These are phyloP conservation scores for Fraxinus pennsylvanica DNA, from an alignment of 257 asterid species.

Conservation along the genomic window DNA sequence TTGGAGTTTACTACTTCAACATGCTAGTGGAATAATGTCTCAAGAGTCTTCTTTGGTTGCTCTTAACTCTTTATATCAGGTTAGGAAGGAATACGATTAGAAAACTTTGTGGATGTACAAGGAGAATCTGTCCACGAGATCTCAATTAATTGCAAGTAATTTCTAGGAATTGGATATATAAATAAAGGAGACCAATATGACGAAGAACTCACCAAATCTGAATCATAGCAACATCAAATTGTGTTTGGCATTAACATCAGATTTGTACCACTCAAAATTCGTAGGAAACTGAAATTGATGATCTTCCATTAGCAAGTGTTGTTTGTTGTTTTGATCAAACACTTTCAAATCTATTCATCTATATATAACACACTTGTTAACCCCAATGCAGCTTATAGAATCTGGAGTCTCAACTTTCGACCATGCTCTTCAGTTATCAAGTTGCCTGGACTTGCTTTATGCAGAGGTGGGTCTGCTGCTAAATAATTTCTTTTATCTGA, in stretches of 20 bases:
- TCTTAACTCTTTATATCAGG: conserved; percentile 87
- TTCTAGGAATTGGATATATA: too few species aligned
- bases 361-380: background rate
- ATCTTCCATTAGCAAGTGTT: background rate
- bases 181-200: too few species aligned
- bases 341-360: background rate
- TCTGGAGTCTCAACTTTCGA: conserved; percentile 74
- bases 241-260: conserved; percentile 2
- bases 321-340: background rate
- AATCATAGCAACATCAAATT: background rate
- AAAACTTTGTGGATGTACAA: background rate
- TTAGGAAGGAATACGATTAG: conserved; percentile 23
- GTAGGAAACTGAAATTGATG: background rate
- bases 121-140: background rate
- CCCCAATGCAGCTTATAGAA: conserved; percentile 72
- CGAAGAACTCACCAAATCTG: background rate
- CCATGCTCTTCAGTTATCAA: conserved; percentile 63
- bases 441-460: conserved; percentile 70
- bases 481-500: background rate
- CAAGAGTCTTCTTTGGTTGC: conserved; percentile 82
- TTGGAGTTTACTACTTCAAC: conserved; percentile 77
- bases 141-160: background rate
- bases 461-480: conserved; percentile 59
- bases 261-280: background rate
- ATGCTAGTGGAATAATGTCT: conserved; percentile 80